Base-by-base conservation (phyloP, 139 green algal species). In the Medakamo hakoo region DNA sequence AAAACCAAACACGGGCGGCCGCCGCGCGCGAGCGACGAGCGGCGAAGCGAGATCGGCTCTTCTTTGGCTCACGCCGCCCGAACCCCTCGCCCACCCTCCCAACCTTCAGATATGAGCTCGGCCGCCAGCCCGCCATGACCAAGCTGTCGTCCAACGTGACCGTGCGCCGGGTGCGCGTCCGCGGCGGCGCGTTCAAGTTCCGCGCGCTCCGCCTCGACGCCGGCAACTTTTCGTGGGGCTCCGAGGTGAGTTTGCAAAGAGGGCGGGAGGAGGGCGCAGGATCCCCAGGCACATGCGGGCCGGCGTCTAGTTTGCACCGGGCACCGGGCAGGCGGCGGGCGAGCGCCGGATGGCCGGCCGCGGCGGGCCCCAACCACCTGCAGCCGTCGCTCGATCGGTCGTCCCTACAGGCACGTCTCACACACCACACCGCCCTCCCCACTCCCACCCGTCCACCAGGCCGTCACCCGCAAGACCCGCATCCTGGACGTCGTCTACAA, bases 401-500 rank as follows among this genome's bases (percentile, higher is more conserved):
- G 57, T 16, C 16, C 21, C 57, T 20, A 30, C 57, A 20, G 25
- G 20, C 21, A 16, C 23, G 19, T 62, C 16, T 23, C 21, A n/a
- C 21, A 27, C 23, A 62, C 21, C 23, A 4, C 4, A 29, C 31
- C 21, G 18, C 59, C 59, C n/a, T n/a, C n/a, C n/a, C n/a, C n/a
- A n/a, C 48, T 55, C 26, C 2, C 27, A 23, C 22, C 23, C 63
- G 32, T 30, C 9, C 14, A 55, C 22, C 73, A 92, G 82, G 81
- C 87, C 59, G 76, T 91, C 27, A 91, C 93, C 49, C 79, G 89
- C 73, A 97, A 97, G 84, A 82, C 82, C 4, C 91, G 93, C 76
- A 83, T 99, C 59, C 66, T 99, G 76, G 89, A 97, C 65, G 93
- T 99, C 27, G 68, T 75, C 29, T 99, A 99, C 91, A 98, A 99